phyloP scores from a whole-genome alignment of 495 filamentous ascomycete species.

The Hypoxylon lienhwacheense region DNA sequence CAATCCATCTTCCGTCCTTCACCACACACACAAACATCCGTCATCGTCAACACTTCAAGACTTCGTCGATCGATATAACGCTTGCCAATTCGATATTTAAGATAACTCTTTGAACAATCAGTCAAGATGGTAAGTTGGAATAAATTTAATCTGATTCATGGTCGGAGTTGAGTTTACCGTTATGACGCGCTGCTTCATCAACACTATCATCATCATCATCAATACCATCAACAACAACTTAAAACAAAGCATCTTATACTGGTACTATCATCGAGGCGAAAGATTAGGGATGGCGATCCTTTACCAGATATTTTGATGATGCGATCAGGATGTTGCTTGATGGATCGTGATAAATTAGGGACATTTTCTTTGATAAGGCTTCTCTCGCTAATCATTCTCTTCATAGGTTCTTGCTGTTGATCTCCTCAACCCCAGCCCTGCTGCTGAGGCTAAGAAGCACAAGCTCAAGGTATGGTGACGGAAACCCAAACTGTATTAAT shows the following conservation, averaged over 20 bases:
- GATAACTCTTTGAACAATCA: constrained; percentile 43
- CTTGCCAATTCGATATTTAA: constrained; percentile 49
- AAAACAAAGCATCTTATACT: no score
- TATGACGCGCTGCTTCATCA: constrained; percentile 8
- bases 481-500: not conserved
- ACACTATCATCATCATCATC: constrained; percentile 6
- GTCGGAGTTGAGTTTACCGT: constrained; percentile 2
- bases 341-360: constrained; percentile 6
- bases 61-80: constrained; percentile 49
- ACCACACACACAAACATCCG: constrained; percentile 53
- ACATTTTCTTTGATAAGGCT: constrained; percentile 4
- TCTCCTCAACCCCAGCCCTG: constrained; percentile 96
- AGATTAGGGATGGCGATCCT: no score
- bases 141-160: constrained; percentile 31
- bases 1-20: constrained; percentile 35
- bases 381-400: constrained; percentile 44
- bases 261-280: no score
- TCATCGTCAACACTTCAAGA: constrained; percentile 39
- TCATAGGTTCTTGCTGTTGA: constrained; percentile 98
- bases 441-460: constrained; percentile 96
- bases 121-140: constrained; percentile 61
- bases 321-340: not conserved
- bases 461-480: constrained; percentile 88
- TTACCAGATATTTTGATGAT: no score
- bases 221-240: no score